These are phyloP conservation scores for Nemania serpens DNA, from an alignment of 2,329 filamentous ascomycete species.

Conservation along the genomic window DNA sequence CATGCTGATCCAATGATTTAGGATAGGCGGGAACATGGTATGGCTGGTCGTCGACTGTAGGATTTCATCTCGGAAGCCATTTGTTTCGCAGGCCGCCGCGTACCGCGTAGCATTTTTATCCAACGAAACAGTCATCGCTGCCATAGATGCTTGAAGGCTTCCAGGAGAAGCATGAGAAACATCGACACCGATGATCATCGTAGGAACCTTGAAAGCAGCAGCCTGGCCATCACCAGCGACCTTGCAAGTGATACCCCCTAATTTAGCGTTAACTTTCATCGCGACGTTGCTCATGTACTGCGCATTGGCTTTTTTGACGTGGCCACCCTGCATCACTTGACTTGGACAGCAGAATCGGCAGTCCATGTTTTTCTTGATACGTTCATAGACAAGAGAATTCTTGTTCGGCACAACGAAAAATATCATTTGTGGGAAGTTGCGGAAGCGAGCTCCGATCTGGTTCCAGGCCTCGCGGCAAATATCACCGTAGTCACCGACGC, in stretches of 20 bases:
- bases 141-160: conserved; percentile 71
- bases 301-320: conserved; percentile 70
- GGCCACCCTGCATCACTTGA: conserved; percentile 75
- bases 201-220: conserved; percentile 57
- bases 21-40: conserved; percentile 66
- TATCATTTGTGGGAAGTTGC: conserved; percentile 71
- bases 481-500: conserved; percentile 52
- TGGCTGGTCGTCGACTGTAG: conserved; percentile 70
- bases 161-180: conserved; percentile 83
- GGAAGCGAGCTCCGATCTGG: conserved; percentile 56
- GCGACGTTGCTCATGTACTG: conserved; percentile 94
- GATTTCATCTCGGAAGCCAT: conserved; percentile 82
- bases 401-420: conserved; percentile 77
- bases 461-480: conserved; percentile 62
- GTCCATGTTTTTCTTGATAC: conserved; percentile 88
- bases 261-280: conserved; percentile 97
- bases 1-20: conserved; percentile 66
- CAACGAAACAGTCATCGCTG: conserved; percentile 82
- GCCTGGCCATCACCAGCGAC: conserved; percentile 44
- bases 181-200: conserved; percentile 88
- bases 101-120: conserved; percentile 76
- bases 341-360: conserved; percentile 82
- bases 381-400: conserved; percentile 74
- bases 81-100: conserved; percentile 78
- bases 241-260: conserved; percentile 77